Evolutionary conservation across 441 rosid species (phyloP), one percentile per base, ranked within the genome.

Genomic region (Pelargonium fulgidum): DNA sequence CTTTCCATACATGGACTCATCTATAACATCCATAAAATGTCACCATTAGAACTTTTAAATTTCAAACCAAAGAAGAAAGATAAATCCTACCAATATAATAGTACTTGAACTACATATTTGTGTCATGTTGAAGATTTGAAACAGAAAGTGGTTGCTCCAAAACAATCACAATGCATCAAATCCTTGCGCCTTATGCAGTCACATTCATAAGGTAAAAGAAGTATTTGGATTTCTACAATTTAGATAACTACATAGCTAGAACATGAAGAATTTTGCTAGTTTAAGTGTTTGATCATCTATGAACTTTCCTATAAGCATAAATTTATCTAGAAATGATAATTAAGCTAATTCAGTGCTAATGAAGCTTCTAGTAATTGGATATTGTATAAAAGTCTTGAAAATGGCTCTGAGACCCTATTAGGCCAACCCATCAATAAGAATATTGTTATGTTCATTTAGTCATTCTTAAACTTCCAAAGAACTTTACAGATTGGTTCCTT

Each of bases 1-100:
- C 87, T 84, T 78, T 93, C 98, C 91, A 84, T 86, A 79, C 97
- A 93, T 39, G 98, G 85, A 71, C 98, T 93, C 79, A 89, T 89
- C 97, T 93, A 74, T 64, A 47, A 72, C 65, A 75, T 45, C 71
- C 65, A 76, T 48, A 24, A 76, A 67, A 69, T 66, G 67, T 59
- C 70, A 68, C 47, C 64, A 75, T 50, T 71, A 72, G 54, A 61
- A 8, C 65, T 75, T 10, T 22, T 9, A 22, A 26, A 3, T 3
- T 24, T 48, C 48, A 24, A 4, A 67, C 2, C 13, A 45, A 17
- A 19, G 9, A 63, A 62, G 9, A 63, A 62, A 24, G 61, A 26
- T 63, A 24, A 13, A 52, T 52, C 14, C 44, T 52, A 52, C 14
- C 59, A 52, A 52, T 14, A 52, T 52, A 14, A 13, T 52, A 36